A percentile compares a stretch with the other conserved stretches of the same genome.
Conservation (phyloP, 129 eudicot species). For the Daucus carota region DNA sequence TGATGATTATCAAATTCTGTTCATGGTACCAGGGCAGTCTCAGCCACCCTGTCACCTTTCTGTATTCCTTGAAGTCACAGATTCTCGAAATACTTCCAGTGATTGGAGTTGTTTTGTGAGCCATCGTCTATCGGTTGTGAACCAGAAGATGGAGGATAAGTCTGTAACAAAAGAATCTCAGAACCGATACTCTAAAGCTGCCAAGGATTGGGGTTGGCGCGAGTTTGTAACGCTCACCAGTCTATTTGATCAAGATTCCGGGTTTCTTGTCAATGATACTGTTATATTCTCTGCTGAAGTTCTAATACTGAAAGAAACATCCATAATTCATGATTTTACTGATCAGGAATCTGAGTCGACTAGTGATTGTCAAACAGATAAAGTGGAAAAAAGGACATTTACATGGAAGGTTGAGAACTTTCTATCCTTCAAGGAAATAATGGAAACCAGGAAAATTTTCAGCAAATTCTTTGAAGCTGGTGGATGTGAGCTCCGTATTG, state of each 20-base stretch:
- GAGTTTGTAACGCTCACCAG: conserved; percentile 96
- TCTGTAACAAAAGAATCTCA: conserved; percentile 94
- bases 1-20: conserved; percentile 33
- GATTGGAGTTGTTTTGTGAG: conserved; percentile 99
- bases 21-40: conserved; percentile 95
- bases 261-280: conserved; percentile 80
- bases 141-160: conserved; percentile 83
- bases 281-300: conserved; percentile 90
- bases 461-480: conserved; percentile 98
- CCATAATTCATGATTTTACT: conserved; percentile 54
- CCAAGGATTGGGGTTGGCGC: conserved; percentile 99
- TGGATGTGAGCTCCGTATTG: conserved; percentile 97
- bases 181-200: conserved; percentile 96
- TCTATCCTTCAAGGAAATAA: conserved; percentile 90
- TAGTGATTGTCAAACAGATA: conserved; percentile 30
- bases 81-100: conserved; percentile 75
- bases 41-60: conserved; percentile 99
- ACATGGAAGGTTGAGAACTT: conserved; percentile 99
- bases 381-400: conserved; percentile 59
- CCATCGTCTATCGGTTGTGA: conserved; percentile 87
- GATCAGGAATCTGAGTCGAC: conserved; percentile 50
- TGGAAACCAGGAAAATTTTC: conserved; percentile 96
- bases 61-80: conserved; percentile 96
- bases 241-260: conserved; percentile 97
- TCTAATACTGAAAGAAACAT: conserved; percentile 83